Evolutionary conservation across 208 protist genomes (phyloP).

Genomic region (Leishmania tropica): DNA sequence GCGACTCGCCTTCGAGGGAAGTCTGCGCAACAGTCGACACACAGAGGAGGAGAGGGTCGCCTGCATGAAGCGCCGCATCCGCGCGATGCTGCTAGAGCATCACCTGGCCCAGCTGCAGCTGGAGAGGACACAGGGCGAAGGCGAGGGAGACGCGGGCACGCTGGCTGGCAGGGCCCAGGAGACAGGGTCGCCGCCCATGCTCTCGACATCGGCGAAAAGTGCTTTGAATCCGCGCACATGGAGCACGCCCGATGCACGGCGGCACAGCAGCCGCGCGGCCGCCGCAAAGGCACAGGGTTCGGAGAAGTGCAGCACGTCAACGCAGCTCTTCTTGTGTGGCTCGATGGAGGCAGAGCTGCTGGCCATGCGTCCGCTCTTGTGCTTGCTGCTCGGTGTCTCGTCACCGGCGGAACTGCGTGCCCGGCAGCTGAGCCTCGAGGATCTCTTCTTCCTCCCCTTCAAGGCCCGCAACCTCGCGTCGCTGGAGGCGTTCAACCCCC

Average conservation of each 20-base stretch:
- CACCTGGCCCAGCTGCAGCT: conserved; percentile 29
- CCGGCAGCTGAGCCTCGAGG: conserved; percentile 53
- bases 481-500: conserved; percentile 51
- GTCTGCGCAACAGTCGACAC: conserved; percentile 1
- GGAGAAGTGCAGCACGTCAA: not conserved
- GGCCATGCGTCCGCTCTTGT: conserved; percentile 43
- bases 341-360: conserved; percentile 27
- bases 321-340: not conserved
- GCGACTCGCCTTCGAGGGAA: conserved; percentile 37
- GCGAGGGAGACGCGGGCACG: not conserved
- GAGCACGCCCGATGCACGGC: not conserved
- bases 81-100: conserved; percentile 43
- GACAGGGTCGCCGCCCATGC: not conserved
- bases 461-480: conserved; percentile 54
- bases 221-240: not conserved
- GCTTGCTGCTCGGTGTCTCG: conserved; percentile 42
- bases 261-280: not conserved
- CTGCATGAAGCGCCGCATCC: conserved; percentile 42
- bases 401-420: conserved; percentile 22
- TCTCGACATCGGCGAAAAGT: not conserved
- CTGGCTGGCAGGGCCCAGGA: not conserved
- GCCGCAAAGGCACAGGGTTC: not conserved
- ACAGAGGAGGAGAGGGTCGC: conserved; percentile 31
- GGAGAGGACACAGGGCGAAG: conserved; percentile 5
- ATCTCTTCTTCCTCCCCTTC: conserved; percentile 71